Base-by-base conservation (phyloP, 2,329 filamentous ascomycete species). In the Fusarium xylarioides region DNA sequence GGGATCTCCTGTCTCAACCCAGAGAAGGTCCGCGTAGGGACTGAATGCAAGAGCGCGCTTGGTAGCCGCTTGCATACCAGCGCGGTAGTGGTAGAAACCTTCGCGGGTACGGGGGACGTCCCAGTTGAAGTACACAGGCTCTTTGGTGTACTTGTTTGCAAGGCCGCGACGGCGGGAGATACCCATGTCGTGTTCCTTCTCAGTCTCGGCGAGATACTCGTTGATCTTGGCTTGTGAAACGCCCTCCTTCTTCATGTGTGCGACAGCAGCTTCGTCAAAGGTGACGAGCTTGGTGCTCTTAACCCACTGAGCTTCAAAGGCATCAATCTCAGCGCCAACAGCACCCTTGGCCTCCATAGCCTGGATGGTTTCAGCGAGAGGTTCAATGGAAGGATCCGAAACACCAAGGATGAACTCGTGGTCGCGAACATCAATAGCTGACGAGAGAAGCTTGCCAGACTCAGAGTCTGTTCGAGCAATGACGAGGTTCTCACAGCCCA, bases 321-420 rank as follows among this genome's bases (percentile, higher is more conserved):
- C 86, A 79, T 98, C 94, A 62, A 99, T 94, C 78, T 98, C 95
- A 4, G 90, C 82, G 2, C 94, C 93, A 0, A 89, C 84, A 1
- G 94, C 93, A 40, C 96, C 96, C 38, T 88, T 84, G 60, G 91
- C 86, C 80, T 99, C 96, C 94, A 98, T 97, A 30, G 88, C 89
- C 80, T 98, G 95, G 38, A 99, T 86, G 0, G 92, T 94, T 81
- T 98, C 96, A 26, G 95, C 93, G 8, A 98, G 86, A 5, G 95
- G 93, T 74, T 94, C 92, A 14, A 91, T 86, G n/a, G 91, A 86
- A 16, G 87, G 81, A 75, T 96, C 92, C 2, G 93, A 89, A 7
- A 97, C 90, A 61, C 95, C 95, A 30, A 97, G 91, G 78, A 99
- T 97, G 84, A 95, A 98, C 82, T 98, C 95, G 82, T 99, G 96